Evolutionary conservation across 179 eudicot species (phyloP).

Genomic region (Pouteria campechiana): DNA sequence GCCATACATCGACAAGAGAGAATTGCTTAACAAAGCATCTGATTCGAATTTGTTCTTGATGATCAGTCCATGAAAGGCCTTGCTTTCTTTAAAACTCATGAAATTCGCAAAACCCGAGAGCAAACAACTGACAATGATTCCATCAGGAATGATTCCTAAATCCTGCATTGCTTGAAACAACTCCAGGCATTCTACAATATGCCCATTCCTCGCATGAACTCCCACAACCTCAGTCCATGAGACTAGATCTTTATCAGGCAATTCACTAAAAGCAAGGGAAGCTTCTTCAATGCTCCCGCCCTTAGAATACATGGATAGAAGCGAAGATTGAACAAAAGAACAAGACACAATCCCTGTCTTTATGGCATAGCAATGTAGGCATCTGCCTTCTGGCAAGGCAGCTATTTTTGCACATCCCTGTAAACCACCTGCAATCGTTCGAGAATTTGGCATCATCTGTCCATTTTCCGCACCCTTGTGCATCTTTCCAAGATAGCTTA

Average conservation of each 20-base stretch:
- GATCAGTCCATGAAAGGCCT: slow-evolving; percentile 58
- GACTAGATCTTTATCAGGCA: slow-evolving; percentile 40
- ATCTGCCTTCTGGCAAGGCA: slow-evolving; percentile 39
- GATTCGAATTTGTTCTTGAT: slow-evolving; percentile 24
- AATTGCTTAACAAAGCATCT: slow-evolving; percentile 27
- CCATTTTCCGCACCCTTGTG: slow-evolving; percentile 29
- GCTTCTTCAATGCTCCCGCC: slow-evolving; percentile 47
- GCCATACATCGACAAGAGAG: slow-evolving; percentile 63
- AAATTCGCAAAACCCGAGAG: slow-evolving; percentile 42
- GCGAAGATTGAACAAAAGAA: slow-evolving; percentile 37
- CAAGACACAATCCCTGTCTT: slow-evolving; percentile 35
- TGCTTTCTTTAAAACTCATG: slow-evolving; percentile 36
- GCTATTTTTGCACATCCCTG: slow-evolving; percentile 60
- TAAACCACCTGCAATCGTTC: slow-evolving; percentile 70
- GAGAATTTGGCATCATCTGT: slow-evolving; percentile 47
- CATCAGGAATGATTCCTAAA: slow-evolving; percentile 47
- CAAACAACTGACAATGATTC: slow-evolving; percentile 48
- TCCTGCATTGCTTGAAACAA: slow-evolving; percentile 42
- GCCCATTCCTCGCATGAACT: slow-evolving; percentile 37
- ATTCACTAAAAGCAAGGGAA: slow-evolving; percentile 32
- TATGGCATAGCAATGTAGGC: slow-evolving; percentile 48
- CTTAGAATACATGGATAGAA: slow-evolving; percentile 65
- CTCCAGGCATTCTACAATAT: slow-evolving; percentile 20
- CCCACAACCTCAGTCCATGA: slow-evolving; percentile 64
- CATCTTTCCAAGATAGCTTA: slow-evolving; percentile 47